These are phyloP conservation scores for Arabis hirsuta DNA, from an alignment of 345 rosid genomes.

Conservation along the genomic window DNA sequence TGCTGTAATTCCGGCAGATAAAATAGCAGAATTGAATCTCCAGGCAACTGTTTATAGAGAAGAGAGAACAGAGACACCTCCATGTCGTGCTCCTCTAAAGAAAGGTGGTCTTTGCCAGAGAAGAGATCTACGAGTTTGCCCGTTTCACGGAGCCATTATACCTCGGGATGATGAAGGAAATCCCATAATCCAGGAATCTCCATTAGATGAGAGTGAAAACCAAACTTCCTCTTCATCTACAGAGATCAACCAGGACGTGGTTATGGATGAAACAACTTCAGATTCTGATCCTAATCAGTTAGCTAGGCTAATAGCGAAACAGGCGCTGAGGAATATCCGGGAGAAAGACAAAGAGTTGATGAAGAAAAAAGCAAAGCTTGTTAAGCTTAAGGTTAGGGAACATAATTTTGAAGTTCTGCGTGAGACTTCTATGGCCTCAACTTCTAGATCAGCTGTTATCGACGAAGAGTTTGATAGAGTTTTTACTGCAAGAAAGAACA, in stretches of 20 bases:
- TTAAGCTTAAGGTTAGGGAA: slow-evolving; percentile 67
- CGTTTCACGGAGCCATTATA: slow-evolving; percentile 82
- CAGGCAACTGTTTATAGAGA: slow-evolving; percentile 76
- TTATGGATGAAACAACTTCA: slow-evolving; percentile 40
- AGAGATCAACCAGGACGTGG: slow-evolving; percentile 41
- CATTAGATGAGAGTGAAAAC: slow-evolving; percentile 38
- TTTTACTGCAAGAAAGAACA: slow-evolving; percentile 47
- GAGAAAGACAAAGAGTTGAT: slow-evolving; percentile 58
- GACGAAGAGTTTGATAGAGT: slow-evolving; percentile 50
- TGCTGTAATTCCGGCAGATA: slow-evolving; percentile 93
- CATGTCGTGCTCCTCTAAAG: slow-evolving; percentile 76
- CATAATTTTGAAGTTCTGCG: slow-evolving; percentile 78
- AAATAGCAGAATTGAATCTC: slow-evolving; percentile 77
- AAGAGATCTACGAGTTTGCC: slow-evolving; percentile 80
- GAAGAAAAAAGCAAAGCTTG: slow-evolving; percentile 71
- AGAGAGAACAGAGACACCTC: slow-evolving; percentile 60
- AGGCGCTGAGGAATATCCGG: slow-evolving; percentile 74
- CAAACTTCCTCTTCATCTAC: slow-evolving; percentile 23
- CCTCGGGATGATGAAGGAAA: slow-evolving; percentile 72
- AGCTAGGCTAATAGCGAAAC: slow-evolving; percentile 64
- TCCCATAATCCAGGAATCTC: slow-evolving; percentile 47
- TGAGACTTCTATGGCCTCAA: slow-evolving; percentile 81
- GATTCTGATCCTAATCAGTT: slow-evolving; percentile 52
- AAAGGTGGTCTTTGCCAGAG: slow-evolving; percentile 85
- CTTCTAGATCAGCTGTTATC: slow-evolving; percentile 59